Conservation (phyloP, 2,329 filamentous ascomycete genomes). For the Helminthosporium solani region DNA sequence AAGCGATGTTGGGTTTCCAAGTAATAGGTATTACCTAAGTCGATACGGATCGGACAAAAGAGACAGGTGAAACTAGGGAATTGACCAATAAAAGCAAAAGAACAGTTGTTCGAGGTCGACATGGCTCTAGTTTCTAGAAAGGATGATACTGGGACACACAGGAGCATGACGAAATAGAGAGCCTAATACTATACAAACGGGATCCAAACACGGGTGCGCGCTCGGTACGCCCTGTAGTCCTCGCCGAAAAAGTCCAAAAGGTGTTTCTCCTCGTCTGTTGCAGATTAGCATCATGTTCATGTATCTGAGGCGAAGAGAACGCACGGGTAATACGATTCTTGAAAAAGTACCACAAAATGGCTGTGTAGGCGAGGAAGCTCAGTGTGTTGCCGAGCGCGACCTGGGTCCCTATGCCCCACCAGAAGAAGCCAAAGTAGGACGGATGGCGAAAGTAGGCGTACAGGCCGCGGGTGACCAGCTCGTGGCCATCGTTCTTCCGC, state of each 20-base stretch:
- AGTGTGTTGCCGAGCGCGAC: slow-evolving; percentile 81
- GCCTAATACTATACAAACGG: too few relatives aligned
- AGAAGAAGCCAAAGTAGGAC: slow-evolving; percentile 97
- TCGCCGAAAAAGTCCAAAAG: slow-evolving; percentile 80
- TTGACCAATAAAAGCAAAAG: too few relatives aligned
- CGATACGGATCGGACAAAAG: too few relatives aligned
- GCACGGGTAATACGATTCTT: slow-evolving; percentile 64
- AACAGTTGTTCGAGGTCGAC: too few relatives aligned
- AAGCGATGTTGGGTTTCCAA: too few relatives aligned
- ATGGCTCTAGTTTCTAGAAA: too few relatives aligned
- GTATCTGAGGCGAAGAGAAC: slow-evolving; percentile 32
- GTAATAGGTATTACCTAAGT: too few relatives aligned
- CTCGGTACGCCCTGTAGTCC: slow-evolving; percentile 74
- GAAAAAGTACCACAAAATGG: slow-evolving; percentile 87
- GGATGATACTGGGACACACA: too few relatives aligned
- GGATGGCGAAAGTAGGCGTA: slow-evolving; percentile 80
- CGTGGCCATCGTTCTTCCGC: slow-evolving; percentile 67
- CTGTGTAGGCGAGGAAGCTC: slow-evolving; percentile 71
- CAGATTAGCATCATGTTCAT: slow-evolving; percentile 2
- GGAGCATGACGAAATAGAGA: too few relatives aligned
- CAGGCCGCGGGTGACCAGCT: slow-evolving; percentile 78
- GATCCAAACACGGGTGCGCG: slow-evolving; percentile 72
- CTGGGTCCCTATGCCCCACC: slow-evolving; percentile 96
- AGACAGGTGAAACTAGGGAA: too few relatives aligned
- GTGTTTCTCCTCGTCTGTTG: slow-evolving; percentile 71